Evolutionary conservation across 805 yeast genomes (phyloP).

Genomic region (Martiniozyma abietophila): DNA sequence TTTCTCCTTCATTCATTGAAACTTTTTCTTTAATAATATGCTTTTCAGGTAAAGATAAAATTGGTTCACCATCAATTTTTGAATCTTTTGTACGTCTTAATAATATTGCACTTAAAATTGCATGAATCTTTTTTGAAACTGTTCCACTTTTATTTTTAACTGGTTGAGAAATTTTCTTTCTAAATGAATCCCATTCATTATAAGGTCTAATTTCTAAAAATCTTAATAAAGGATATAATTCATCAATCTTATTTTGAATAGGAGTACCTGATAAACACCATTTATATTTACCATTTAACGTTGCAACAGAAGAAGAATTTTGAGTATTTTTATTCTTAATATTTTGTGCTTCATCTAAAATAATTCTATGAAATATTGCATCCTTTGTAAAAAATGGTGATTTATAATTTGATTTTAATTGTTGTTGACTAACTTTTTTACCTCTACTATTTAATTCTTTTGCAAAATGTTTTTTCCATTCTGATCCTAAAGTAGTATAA

Average conservation of each 20-base stretch:
- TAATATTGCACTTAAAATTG: slow-evolving; percentile 62
- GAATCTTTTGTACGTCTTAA: slow-evolving; percentile 68
- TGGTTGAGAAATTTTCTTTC: slow-evolving; percentile 47
- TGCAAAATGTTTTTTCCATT: slow-evolving; percentile 56
- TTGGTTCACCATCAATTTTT: slow-evolving; percentile 69
- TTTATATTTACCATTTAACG: slow-evolving; percentile 30
- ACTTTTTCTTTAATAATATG: slow-evolving; percentile 38
- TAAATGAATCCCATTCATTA: slow-evolving; percentile 45
- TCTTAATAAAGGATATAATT: slow-evolving; percentile 41
- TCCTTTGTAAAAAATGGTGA: slow-evolving; percentile 57
- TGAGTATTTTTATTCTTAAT: slow-evolving; percentile 42
- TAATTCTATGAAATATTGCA: slow-evolving; percentile 42
- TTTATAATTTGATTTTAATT: slow-evolving; percentile 31
- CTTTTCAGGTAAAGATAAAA: slow-evolving; percentile 61
- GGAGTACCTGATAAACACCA: slow-evolving; percentile 55
- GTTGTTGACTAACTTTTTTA: slow-evolving; percentile 30
- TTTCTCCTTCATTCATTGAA: slow-evolving; percentile 45
- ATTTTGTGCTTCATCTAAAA: slow-evolving; percentile 49
- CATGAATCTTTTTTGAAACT: slow-evolving; percentile 47
- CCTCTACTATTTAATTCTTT: slow-evolving; percentile 28
- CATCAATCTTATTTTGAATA: slow-evolving; percentile 47
- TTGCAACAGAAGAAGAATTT: slow-evolving; percentile 37
- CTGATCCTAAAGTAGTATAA: slow-evolving; percentile 70
- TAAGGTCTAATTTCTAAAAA: slow-evolving; percentile 57
- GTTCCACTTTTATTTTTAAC: slow-evolving; percentile 30